These are phyloP conservation scores for Pilaira anomala DNA, from an alignment of 192 early-diverging fungal genomes.

Conservation along the genomic window DNA sequence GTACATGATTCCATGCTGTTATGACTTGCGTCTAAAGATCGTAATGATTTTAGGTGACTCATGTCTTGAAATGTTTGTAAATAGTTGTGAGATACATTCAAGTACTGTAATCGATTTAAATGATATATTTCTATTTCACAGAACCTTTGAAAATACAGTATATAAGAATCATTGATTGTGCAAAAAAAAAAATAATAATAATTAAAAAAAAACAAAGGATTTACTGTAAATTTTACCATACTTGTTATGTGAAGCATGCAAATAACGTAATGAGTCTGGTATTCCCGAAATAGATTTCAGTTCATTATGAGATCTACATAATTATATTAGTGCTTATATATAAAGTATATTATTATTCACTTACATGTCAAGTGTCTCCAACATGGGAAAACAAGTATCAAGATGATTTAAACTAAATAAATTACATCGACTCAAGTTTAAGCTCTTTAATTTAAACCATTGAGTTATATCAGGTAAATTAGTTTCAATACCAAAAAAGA, in stretches of 20 bases:
- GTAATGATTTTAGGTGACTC: constrained; percentile 7
- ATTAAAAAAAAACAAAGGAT: no score
- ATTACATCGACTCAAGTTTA: constrained; percentile 1
- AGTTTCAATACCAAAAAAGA: no score
- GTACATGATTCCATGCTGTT: constrained; percentile 39
- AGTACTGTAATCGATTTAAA: constrained; percentile 35
- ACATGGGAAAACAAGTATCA: neutral
- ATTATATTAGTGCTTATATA: no score
- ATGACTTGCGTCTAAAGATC: constrained; percentile 38
- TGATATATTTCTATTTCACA: constrained; percentile 35
- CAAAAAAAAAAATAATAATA: no score
- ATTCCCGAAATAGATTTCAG: constrained; percentile 16
- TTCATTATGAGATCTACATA: constrained; percentile 32
- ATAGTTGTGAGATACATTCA: constrained; percentile 43
- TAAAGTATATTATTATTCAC: neutral
- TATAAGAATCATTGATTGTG: no score
- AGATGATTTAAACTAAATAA: neutral
- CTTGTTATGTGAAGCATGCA: constrained; percentile 24
- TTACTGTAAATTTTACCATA: neutral
- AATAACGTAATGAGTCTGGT: constrained; percentile 15
- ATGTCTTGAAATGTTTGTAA: constrained; percentile 38
- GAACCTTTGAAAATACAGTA: constrained; percentile 18
- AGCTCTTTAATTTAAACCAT: neutral
- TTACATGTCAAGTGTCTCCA: constrained; percentile 10
- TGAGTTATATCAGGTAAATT: neutral